Conservation (phyloP, 2,329 filamentous ascomycete species). For the Colletotrichum truncatum region DNA sequence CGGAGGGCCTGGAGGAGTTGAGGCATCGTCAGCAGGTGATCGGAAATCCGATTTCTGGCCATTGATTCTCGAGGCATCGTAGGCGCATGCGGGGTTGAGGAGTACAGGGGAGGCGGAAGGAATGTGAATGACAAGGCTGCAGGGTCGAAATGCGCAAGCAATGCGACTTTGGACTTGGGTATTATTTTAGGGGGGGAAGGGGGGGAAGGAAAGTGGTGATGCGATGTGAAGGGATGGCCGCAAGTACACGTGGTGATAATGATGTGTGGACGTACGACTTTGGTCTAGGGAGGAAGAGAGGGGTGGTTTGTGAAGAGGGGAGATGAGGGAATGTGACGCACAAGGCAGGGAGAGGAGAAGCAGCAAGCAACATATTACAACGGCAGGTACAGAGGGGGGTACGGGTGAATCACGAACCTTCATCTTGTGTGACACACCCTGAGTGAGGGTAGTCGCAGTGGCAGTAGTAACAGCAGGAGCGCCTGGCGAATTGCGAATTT, state of each 20-base stretch:
- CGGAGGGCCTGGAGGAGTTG: conserved; percentile 74
- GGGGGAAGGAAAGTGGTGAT: background rate
- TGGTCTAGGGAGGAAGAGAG: background rate
- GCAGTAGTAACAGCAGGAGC: background rate
- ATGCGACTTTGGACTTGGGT: background rate
- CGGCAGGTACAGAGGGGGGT: conserved; percentile 13
- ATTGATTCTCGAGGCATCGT: conserved; percentile 25
- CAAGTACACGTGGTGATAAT: conserved; percentile 1
- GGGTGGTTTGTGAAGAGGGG: background rate
- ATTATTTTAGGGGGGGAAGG: background rate
- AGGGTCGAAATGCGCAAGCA: background rate
- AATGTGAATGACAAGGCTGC: background rate
- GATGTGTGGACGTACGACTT: background rate
- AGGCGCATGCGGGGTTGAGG: conserved; percentile 30
- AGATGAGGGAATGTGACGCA: background rate
- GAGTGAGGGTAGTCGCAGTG: conserved; percentile 5
- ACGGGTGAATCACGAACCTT: conserved; percentile 30
- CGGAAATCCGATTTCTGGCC: conserved; percentile 28
- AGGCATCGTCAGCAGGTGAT: conserved; percentile 50
- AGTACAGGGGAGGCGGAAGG: conserved; percentile 25
- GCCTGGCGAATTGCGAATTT: background rate
- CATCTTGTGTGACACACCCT: conserved; percentile 32
- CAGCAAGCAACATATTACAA: background rate
- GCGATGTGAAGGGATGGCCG: background rate
- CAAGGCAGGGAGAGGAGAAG: conserved; percentile 3